Base-by-base conservation (phyloP, 1,284 basidiomycete genomes). In the Puccinia novopanici region DNA sequence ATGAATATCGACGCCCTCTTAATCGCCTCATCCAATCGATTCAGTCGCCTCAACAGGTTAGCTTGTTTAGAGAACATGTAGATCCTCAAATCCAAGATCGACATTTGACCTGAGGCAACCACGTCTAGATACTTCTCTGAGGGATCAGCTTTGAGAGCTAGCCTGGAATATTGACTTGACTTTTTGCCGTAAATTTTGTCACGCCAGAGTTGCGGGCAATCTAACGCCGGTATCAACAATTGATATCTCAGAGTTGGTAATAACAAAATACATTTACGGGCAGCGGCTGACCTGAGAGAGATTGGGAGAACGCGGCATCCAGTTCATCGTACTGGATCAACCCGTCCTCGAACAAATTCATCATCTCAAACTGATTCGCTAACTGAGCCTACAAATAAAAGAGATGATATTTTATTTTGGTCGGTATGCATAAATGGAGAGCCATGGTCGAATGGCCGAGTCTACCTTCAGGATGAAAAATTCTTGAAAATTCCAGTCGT, bases 401-500 rank as follows among this genome's bases (percentile, higher is more conserved):
- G 22, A 24, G 27, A 65, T 63, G 8, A 81, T 6, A 68, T 50
- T 27, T 73, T 54, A 76, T 42, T 19, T 48, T 3, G 17, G n/a
- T 4, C 57, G n/a, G 13, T 48, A 24, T 40, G 22, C 37, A 40
- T 34, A 9, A 52, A 81, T 40, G n/a, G 6, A 42, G 6, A 48
- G 15, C 0, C 0, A 3, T 34, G 17, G 57, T 27, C 37, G 37
- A 24, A 40, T 42, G 9, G 42, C 13, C 0, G 5, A 22, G 30
- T 74, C 45, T 45, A 93, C 95, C 90, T 98, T 98, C 40, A 95
- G 87, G 52, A 95, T 90, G 86, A 98, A 97, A 88, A 95, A 98
- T 0, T 92, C 94, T 85, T 94, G 95, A 84, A 96, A 98, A 85
- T 97, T 95, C 95, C 95, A 98, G 2, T 94, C 95, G 0, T 93